phyloP scores from a whole-genome alignment of 441 rosid genomes.

The Adansonia grandidieri region DNA sequence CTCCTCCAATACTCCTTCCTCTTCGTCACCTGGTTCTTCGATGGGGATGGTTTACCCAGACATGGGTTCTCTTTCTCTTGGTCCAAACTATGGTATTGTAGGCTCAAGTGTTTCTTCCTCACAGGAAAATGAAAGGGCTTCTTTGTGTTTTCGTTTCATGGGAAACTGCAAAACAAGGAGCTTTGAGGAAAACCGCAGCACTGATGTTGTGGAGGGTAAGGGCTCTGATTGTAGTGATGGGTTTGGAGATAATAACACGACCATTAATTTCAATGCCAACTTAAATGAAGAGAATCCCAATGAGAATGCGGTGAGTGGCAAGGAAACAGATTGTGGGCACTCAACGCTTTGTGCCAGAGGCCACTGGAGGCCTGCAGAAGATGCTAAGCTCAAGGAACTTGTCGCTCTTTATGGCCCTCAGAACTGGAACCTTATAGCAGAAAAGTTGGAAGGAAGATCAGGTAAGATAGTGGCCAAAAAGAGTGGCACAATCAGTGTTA shows the following conservation, averaged over 20 bases:
- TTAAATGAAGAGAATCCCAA: conserved; percentile 38
- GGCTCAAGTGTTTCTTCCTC: conserved; percentile 33
- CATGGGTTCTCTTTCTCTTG: conserved; percentile 60
- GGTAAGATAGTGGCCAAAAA: conserved; percentile 43
- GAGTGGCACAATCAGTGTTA: not conserved
- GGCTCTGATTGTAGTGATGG: conserved; percentile 43
- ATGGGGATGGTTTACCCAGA: conserved; percentile 49
- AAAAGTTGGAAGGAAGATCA: conserved; percentile 85
- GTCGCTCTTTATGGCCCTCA: conserved; percentile 86
- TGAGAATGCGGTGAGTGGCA: conserved; percentile 29
- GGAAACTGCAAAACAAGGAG: conserved; percentile 11
- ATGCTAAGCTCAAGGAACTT: conserved; percentile 75
- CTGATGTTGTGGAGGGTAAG: conserved; percentile 25
- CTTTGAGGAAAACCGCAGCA: conserved; percentile 27
- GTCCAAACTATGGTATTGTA: conserved; percentile 31
- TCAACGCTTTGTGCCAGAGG: conserved; percentile 74
- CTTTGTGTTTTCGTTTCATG: conserved; percentile 41
- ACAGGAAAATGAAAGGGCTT: conserved; percentile 30
- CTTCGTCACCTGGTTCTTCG: conserved; percentile 37
- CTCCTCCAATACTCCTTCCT: conserved; percentile 19
- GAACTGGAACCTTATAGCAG: conserved; percentile 90
- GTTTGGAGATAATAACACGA: conserved; percentile 35
- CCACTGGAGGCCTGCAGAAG: conserved; percentile 94
- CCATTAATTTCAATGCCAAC: conserved; percentile 36
- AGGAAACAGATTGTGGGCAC: conserved; percentile 50